Conservation (phyloP, 1,284 basidiomycete species). For the Chalciporus sp. region DNA sequence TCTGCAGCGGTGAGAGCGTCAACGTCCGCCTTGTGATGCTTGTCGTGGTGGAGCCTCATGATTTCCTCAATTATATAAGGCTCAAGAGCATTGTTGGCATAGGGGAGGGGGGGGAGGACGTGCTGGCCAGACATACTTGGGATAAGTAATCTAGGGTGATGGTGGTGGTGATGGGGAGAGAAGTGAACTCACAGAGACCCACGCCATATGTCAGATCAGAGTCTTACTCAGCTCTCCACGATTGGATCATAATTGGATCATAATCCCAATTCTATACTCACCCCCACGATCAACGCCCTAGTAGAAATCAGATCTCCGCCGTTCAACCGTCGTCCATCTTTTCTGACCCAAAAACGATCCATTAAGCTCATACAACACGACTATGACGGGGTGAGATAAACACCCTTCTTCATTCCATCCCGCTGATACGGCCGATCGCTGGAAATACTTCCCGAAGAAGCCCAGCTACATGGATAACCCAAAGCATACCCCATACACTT, state of each 20-base stretch:
- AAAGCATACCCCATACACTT: slow-evolving; percentile 34
- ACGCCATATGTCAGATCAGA: background rate
- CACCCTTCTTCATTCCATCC: slow-evolving; percentile 29
- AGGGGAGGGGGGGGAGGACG: slow-evolving; percentile 84
- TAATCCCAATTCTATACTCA: background rate
- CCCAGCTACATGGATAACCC: slow-evolving; percentile 36
- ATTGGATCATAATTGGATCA: background rate
- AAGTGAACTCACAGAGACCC: background rate
- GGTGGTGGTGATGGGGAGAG: slow-evolving; percentile 1
- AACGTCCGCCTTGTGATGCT: slow-evolving; percentile 86
- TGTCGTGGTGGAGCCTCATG: slow-evolving; percentile 86
- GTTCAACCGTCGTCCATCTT: no score
- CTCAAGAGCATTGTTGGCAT: slow-evolving; percentile 87
- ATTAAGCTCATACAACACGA: slow-evolving; percentile 25
- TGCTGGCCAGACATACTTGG: slow-evolving; percentile 37
- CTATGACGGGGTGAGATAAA: slow-evolving; percentile 1
- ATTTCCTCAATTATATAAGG: slow-evolving; percentile 82
- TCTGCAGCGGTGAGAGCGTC: slow-evolving; percentile 80
- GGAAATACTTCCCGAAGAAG: slow-evolving; percentile 5
- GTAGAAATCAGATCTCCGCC: no score
- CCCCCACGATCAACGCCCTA: no score
- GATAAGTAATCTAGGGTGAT: slow-evolving; percentile 3
- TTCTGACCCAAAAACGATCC: no score
- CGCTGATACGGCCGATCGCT: slow-evolving; percentile 23
- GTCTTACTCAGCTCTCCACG: background rate